These are phyloP conservation scores for Hypoxylon rubiginosum DNA, from an alignment of 2,329 filamentous ascomycete species.

Conservation along the genomic window DNA sequence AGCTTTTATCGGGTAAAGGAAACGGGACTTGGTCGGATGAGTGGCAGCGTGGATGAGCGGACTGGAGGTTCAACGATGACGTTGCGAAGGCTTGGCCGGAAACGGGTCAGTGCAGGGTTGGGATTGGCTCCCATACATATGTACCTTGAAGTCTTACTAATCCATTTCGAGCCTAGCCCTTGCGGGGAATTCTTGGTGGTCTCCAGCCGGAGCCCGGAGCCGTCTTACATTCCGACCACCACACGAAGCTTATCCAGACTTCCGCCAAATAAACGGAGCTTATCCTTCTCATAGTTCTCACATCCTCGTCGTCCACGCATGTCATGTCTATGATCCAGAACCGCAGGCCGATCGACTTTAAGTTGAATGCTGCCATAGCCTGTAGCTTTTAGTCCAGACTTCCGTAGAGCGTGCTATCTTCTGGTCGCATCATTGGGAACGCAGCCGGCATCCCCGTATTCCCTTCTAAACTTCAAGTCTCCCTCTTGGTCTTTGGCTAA, in stretches of 20 bases:
- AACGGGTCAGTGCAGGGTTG: slow-evolving; percentile 1
- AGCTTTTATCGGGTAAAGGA: neutral
- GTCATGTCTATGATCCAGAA: too few relatives aligned
- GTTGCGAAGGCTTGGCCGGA: neutral
- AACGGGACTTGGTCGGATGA: neutral
- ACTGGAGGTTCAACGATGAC: neutral
- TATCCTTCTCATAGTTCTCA: too few relatives aligned
- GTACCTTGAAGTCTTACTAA: neutral
- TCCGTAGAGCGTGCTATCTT: too few relatives aligned
- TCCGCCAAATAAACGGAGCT: neutral
- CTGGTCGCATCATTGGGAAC: too few relatives aligned
- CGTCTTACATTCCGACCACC: neutral
- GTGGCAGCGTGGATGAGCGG: neutral
- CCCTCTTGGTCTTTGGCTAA: too few relatives aligned
- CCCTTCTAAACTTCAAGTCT: too few relatives aligned
- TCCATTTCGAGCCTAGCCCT: neutral
- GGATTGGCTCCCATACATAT: neutral
- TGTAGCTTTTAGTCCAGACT: too few relatives aligned
- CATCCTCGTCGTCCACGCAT: too few relatives aligned
- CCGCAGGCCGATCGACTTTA: too few relatives aligned
- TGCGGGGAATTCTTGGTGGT: neutral
- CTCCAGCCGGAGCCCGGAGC: neutral
- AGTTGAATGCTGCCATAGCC: too few relatives aligned
- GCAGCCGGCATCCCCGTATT: too few relatives aligned
- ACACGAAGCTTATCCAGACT: neutral